Percentiles rank a stretch among this genome's conserved stretches.
Evolutionary conservation across 495 filamentous ascomycete genomes (phyloP).

Genomic region (Lophium mytilinum): DNA sequence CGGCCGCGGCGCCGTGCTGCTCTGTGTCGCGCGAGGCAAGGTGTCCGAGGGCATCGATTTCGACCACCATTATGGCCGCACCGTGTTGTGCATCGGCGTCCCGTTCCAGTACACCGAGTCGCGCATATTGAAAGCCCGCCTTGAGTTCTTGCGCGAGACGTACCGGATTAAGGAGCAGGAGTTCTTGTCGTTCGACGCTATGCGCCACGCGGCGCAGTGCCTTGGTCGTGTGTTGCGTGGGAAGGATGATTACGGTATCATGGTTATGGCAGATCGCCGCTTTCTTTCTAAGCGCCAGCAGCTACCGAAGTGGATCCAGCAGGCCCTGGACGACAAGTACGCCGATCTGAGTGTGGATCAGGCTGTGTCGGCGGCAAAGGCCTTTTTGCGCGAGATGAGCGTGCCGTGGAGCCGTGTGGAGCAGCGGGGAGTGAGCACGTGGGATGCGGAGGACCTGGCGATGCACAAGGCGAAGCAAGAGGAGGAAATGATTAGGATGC

Average conservation of each 20-base stretch:
- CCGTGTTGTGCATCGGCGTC: conserved; percentile 92
- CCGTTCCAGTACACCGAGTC: conserved; percentile 99
- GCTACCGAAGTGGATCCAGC: conserved; percentile 95
- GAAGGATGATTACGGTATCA: conserved; percentile 98
- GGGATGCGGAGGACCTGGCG: conserved; percentile 71
- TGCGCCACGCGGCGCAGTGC: conserved; percentile 96
- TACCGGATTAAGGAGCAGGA: conserved; percentile 97
- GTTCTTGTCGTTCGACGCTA: conserved; percentile 97
- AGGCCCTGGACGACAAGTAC: conserved; percentile 74
- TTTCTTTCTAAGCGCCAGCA: conserved; percentile 85
- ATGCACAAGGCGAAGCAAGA: conserved; percentile 69
- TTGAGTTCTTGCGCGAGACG: conserved; percentile 92
- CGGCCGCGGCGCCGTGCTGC: conserved; percentile 83
- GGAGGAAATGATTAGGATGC: conserved; percentile 48
- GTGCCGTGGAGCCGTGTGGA: conserved; percentile 75
- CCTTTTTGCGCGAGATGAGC: conserved; percentile 83
- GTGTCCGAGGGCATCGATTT: conserved; percentile 98
- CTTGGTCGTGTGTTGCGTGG: conserved; percentile 90
- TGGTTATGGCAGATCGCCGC: conserved; percentile 90
- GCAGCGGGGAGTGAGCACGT: conserved; percentile 87
- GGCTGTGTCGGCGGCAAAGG: conserved; percentile 79
- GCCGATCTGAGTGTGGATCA: conserved; percentile 90
- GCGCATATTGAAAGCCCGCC: conserved; percentile 87
- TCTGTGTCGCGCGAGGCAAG: conserved; percentile 94
- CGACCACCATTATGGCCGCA: conserved; percentile 96